phyloP scores from a whole-genome alignment of 139 green algal species.

The Monoraphidium neglectum region DNA sequence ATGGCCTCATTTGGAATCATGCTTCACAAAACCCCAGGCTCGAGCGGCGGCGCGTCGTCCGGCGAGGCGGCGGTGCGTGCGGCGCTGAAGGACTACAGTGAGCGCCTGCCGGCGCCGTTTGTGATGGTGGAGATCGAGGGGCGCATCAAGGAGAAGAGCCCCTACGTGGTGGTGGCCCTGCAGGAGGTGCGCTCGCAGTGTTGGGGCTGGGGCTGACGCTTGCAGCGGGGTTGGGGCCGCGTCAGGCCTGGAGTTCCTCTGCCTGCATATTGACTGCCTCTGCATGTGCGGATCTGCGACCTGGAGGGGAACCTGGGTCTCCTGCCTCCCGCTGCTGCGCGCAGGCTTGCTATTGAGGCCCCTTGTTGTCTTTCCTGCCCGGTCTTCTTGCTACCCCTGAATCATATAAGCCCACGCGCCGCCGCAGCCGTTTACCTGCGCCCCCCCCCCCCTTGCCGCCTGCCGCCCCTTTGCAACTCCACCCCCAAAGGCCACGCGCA shows the following conservation, averaged over 20 bases:
- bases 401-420: too few relatives aligned
- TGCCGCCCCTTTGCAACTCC: too few relatives aligned
- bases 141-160: conserved; percentile 80
- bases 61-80: conserved; percentile 58
- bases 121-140: conserved; percentile 87
- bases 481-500: conserved; percentile 68
- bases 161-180: conserved; percentile 83
- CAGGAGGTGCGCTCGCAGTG: conserved; percentile 33
- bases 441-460: too few relatives aligned
- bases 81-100: conserved; percentile 64
- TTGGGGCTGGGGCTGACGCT: too few relatives aligned
- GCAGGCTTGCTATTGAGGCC: too few relatives aligned
- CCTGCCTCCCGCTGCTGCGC: neutral
- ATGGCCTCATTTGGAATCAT: too few relatives aligned
- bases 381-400: too few relatives aligned
- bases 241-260: neutral
- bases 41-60: conserved; percentile 43
- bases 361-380: too few relatives aligned
- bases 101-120: conserved; percentile 73
- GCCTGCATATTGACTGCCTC: too few relatives aligned
- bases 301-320: too few relatives aligned
- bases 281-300: too few relatives aligned
- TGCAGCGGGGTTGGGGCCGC: neutral
- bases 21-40: conserved; percentile 38
- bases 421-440: too few relatives aligned